phyloP scores from a whole-genome alignment of 2,329 filamentous ascomycete species.

The Calonectria hawksworthii region DNA sequence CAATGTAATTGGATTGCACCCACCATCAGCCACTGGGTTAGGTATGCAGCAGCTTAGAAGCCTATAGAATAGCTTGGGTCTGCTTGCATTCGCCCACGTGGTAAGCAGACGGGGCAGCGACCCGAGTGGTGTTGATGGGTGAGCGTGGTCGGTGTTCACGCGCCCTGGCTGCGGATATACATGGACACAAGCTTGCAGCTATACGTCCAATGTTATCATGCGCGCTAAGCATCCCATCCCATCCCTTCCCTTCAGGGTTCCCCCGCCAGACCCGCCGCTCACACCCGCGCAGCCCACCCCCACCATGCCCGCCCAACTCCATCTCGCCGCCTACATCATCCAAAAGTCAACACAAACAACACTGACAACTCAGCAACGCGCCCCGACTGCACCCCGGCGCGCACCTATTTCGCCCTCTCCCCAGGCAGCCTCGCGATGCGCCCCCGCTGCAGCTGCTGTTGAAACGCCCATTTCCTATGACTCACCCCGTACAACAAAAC shows the following conservation, averaged over 20 bases:
- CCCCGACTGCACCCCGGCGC: conserved; percentile 6
- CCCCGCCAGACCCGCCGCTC: background rate
- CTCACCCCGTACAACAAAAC: conserved; percentile 13
- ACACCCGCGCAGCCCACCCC: conserved; percentile 10
- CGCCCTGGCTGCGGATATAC: background rate
- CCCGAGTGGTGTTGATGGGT: background rate
- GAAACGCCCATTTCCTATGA: conserved; percentile 20
- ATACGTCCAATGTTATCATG: background rate
- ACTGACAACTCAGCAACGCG: conserved; percentile 8
- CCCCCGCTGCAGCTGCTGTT: background rate
- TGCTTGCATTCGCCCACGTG: conserved; percentile 15
- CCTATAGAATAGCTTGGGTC: background rate
- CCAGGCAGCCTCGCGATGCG: conserved; percentile 9
- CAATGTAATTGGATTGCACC: background rate
- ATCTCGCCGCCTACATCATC: conserved; percentile 33
- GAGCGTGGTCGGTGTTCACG: conserved; percentile 20
- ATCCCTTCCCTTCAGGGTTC: background rate
- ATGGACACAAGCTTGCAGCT: background rate
- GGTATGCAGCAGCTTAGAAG: background rate
- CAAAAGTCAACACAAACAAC: background rate
- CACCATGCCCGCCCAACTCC: background rate
- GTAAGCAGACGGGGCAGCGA: background rate
- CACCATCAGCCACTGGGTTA: conserved; percentile 3
- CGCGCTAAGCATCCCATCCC: background rate
- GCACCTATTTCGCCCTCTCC: background rate